Percentiles rank a stretch among this genome's conserved stretches.
Evolutionary conservation across 306 rosid genomes (phyloP).

Genomic region (Malus sieversii): DNA sequence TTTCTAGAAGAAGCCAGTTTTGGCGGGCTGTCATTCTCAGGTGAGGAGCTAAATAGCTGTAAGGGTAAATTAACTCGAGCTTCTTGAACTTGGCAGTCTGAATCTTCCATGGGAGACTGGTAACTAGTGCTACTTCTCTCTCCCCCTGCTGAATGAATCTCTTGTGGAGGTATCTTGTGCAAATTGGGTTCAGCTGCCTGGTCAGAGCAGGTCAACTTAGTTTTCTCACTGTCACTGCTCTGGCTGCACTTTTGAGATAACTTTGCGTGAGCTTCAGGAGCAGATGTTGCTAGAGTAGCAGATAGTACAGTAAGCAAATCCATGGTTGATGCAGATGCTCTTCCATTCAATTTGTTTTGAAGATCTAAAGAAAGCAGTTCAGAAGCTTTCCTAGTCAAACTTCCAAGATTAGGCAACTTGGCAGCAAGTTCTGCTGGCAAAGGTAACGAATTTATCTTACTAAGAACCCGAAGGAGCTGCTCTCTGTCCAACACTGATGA

Average conservation of each 20-base stretch:
- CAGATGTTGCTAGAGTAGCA: conserved; percentile 50
- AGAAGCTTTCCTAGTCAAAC: conserved; percentile 30
- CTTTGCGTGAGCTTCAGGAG: conserved; percentile 38
- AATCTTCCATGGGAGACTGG: conserved; percentile 77
- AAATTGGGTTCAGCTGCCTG: conserved; percentile 28
- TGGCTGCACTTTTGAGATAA: conserved; percentile 54
- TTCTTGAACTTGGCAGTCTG: conserved; percentile 53
- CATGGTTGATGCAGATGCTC: conserved; percentile 49
- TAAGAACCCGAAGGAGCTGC: conserved; percentile 73
- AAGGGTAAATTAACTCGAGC: conserved; percentile 57
- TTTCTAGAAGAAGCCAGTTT: conserved; percentile 49
- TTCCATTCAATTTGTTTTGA: conserved; percentile 45
- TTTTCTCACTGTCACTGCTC: conserved; percentile 61
- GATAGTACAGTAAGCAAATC: conserved; percentile 77
- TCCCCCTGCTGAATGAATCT: conserved; percentile 53
- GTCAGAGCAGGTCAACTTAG: conserved; percentile 36
- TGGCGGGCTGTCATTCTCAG: conserved; percentile 44
- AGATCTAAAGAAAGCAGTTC: conserved; percentile 35
- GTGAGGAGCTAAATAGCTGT: conserved; percentile 73
- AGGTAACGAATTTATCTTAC: conserved; percentile 54
- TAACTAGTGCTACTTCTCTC: conserved; percentile 80
- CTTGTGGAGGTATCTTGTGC: conserved; percentile 33
- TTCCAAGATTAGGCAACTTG: conserved; percentile 60
- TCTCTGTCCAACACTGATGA: conserved; percentile 54
- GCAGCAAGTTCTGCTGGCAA: conserved; percentile 70